Evolutionary conservation across 768 basidiomycete genomes (phyloP), one percentile per base, ranked within the genome.

Genomic region (Serendipita sp.): DNA sequence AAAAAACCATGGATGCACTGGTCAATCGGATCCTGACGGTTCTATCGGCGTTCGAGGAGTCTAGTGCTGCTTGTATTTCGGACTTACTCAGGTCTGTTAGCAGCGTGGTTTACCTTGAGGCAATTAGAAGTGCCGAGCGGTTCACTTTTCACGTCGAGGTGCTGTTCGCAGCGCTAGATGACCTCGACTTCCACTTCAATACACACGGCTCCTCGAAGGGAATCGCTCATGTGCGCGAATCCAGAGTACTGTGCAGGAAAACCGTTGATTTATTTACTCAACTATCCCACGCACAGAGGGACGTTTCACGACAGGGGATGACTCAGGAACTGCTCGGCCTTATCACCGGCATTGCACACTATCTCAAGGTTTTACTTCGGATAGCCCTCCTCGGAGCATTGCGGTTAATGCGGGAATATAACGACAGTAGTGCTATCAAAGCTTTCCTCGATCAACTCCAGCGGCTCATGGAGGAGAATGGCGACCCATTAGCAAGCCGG

Each of bases 91-190:
- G 92, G 68, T 90, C 94, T 72, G 96, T 99, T 75, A 97, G 94
- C 80, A 92, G 88, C 70, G 90, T 92, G 8, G 87, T 93, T 71
- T 95, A 97, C 74, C 80, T 96, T 65, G 96, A 98, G 70, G 95
- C 94, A 62, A 94, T 99, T 71, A 83, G 92, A 68, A 92, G 97
- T 89, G 95, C 96, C 11, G 96, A 99, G 76, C 91, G 88, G 78
- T 99, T 99, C 71, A 96, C 97, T 69, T 78, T 98, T 18, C 95
- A 99, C 72, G 96, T 99, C 64, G 96, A 99, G 74, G 91, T 95
- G 54, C 81, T 99, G 28, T 99, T 99, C 69, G 92, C 91, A 18
- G 89, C 92, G 13, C 92, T 98, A 69, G 96, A 99, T 72, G 94
- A 98, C 74, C 82, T 99, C 48, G 93, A 96, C 73, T 88, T 83